These are phyloP conservation scores for Oehlia diaphana DNA, from an alignment of 192 early-diverging fungal genomes.

Conservation along the genomic window DNA sequence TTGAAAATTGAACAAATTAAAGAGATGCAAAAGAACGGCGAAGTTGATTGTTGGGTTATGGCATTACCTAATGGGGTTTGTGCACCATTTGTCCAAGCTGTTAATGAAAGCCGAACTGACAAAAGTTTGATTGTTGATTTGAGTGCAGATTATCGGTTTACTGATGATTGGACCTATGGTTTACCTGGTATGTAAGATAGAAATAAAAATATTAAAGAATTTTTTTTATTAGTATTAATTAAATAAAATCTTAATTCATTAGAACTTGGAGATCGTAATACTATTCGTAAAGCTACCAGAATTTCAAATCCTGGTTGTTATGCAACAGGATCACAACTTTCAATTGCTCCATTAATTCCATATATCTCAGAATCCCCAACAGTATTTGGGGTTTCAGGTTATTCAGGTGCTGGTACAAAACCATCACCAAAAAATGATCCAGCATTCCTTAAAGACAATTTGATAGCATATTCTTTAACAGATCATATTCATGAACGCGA, in stretches of 20 bases:
- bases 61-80: constrained; percentile 96
- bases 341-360: constrained; percentile 80
- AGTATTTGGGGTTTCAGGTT: constrained; percentile 95
- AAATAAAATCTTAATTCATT: constrained; percentile 9
- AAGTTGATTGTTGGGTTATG: constrained; percentile 95
- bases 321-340: constrained; percentile 94
- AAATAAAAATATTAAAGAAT: too few relatives aligned
- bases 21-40: constrained; percentile 51
- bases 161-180: constrained; percentile 84
- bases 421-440: constrained; percentile 96
- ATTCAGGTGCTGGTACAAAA: constrained; percentile 98
- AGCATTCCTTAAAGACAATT: constrained; percentile 80
- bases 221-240: neutral
- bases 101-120: constrained; percentile 57
- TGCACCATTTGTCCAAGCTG: constrained; percentile 85
- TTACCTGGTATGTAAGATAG: constrained; percentile 51
- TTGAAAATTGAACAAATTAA: constrained; percentile 72
- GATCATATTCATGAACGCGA: constrained; percentile 98
- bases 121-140: constrained; percentile 79
- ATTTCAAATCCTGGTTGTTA: constrained; percentile 99
- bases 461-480: constrained; percentile 90
- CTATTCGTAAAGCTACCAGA: constrained; percentile 60
- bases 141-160: constrained; percentile 93
- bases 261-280: constrained; percentile 71
- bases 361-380: constrained; percentile 66